Base-by-base conservation (phyloP, 768 basidiomycete genomes). In the Harrya chromipes region DNA sequence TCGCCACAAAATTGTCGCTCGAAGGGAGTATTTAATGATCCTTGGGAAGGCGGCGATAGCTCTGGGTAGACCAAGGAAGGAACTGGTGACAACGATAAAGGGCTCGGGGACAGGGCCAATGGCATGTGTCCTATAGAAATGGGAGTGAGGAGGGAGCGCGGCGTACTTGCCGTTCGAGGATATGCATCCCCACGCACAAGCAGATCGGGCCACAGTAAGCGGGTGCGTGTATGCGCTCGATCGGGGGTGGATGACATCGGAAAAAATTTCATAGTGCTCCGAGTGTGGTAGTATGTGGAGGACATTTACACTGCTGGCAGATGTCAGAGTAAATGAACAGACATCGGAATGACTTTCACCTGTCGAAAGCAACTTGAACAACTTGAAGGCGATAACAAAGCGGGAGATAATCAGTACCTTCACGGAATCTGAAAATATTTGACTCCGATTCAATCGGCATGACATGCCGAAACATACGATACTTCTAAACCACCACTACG, bases 11-110 rank as follows among this genome's bases (percentile, higher is more conserved):
- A 68, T 33, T 66, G 66, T 27, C 56, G 57, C 26, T 66, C 66
- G 14, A 68, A 68, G 8, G 66, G 64, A 1, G 66, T 62, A 23
- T 55, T 59, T 52, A 46, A 55, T 16, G 56, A 49, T 43, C 53
- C 64, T 39, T 57, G 63, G 26, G 54, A 57, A 34, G 61, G 68
- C 0, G 64, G 66, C 10, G 68, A 68, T 38, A 70, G 57, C 14
- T 55, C 57, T 9, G 64, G 62, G 31, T 21, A 57, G 4, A 53
- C 36, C 40, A 64, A 31, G 35, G 52, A 52, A 5, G 61, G 58
- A 6, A 47, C 45, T 23, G 53, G 53, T 0, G 61, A 60, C 7
- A 54, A 14, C 5, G 55, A 43, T 16, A 69, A 45, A 19, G 66
- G 66, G 42, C 60, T 69, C 36, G 64, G 66, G 4, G 68, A 66